Evolutionary conservation across 2,329 filamentous ascomycete species (phyloP).

Genomic region (Coccinonectria pachysandricola): DNA sequence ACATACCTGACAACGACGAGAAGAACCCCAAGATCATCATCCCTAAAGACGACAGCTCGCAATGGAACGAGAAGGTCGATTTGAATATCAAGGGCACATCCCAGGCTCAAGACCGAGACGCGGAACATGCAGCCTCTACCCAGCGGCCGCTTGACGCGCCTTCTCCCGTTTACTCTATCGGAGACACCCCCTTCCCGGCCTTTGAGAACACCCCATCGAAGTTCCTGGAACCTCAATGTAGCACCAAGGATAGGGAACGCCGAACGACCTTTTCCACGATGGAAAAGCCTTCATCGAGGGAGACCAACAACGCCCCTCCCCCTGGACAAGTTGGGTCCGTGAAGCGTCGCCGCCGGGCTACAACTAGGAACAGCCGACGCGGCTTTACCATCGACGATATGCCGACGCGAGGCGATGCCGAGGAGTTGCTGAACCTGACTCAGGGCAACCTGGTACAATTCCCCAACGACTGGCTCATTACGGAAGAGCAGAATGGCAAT

Average conservation of each 20-base stretch:
- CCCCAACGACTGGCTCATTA: slow-evolving; percentile 90
- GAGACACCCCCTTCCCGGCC: slow-evolving; percentile 36
- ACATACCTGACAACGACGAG: slow-evolving; percentile 12
- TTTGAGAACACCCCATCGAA: slow-evolving; percentile 30
- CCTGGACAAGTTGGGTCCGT: slow-evolving; percentile 36
- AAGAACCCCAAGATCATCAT: slow-evolving; percentile 23
- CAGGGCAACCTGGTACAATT: slow-evolving; percentile 87
- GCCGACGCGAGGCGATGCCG: slow-evolving; percentile 63
- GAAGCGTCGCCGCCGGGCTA: slow-evolving; percentile 55
- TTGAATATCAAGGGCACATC: slow-evolving; percentile 32
- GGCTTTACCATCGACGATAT: slow-evolving; percentile 65
- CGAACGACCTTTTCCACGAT: slow-evolving; percentile 46
- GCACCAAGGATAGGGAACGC: slow-evolving; percentile 34
- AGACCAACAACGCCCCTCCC: slow-evolving; percentile 17
- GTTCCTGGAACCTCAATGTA: slow-evolving; percentile 23
- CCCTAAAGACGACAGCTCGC: slow-evolving; percentile 16
- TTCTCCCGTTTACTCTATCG: slow-evolving; percentile 32
- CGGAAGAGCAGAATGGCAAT: slow-evolving; percentile 85
- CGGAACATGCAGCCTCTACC: slow-evolving; percentile 15
- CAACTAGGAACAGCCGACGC: slow-evolving; percentile 57
- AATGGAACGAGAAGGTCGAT: slow-evolving; percentile 6
- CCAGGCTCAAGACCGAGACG: slow-evolving; percentile 16
- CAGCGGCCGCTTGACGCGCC: slow-evolving; percentile 24
- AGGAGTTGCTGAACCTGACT: slow-evolving; percentile 68
- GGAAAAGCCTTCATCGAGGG: slow-evolving; percentile 36